Conservation (phyloP, 768 basidiomycete genomes). For the Cystobasidium tubakii region DNA sequence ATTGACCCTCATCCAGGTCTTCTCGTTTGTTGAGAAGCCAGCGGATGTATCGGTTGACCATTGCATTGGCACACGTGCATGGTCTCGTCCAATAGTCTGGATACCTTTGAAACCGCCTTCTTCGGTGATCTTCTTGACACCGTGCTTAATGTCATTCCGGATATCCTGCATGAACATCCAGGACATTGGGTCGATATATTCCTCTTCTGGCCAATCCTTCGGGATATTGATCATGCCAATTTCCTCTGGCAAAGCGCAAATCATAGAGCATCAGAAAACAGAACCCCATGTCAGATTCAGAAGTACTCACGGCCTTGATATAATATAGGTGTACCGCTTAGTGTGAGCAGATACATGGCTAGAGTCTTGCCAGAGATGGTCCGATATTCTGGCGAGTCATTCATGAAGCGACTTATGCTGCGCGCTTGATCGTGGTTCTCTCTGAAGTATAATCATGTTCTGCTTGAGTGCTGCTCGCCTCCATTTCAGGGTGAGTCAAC, state of each 20-base stretch:
- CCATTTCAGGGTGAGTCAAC: not conserved
- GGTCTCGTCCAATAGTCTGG: slow-evolving; percentile 54
- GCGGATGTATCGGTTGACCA: slow-evolving; percentile 52
- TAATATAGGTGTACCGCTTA: slow-evolving; percentile 64
- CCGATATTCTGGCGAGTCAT: slow-evolving; percentile 60
- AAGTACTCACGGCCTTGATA: slow-evolving; percentile 59
- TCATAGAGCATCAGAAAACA: not conserved
- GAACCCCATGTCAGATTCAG: too few species aligned
- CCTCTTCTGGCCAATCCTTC: slow-evolving; percentile 60
- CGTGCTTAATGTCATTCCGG: not conserved
- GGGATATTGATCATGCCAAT: slow-evolving; percentile 57
- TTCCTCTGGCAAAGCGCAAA: slow-evolving; percentile 49
- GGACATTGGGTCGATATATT: slow-evolving; percentile 49
- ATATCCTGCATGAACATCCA: slow-evolving; percentile 24
- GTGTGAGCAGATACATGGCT: slow-evolving; percentile 60
- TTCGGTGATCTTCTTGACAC: slow-evolving; percentile 4
- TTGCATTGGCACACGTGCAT: slow-evolving; percentile 61
- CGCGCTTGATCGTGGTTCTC: slow-evolving; percentile 65
- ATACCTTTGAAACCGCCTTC: slow-evolving; percentile 36
- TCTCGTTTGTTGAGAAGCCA: slow-evolving; percentile 58
- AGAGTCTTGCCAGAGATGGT: slow-evolving; percentile 61
- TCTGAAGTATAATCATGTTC: not conserved
- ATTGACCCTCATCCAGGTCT: slow-evolving; percentile 39
- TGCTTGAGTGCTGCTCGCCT: not conserved
- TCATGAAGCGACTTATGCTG: slow-evolving; percentile 62